Conservation (phyloP, 2,329 filamentous ascomycete species). For the Hortaea werneckii region DNA sequence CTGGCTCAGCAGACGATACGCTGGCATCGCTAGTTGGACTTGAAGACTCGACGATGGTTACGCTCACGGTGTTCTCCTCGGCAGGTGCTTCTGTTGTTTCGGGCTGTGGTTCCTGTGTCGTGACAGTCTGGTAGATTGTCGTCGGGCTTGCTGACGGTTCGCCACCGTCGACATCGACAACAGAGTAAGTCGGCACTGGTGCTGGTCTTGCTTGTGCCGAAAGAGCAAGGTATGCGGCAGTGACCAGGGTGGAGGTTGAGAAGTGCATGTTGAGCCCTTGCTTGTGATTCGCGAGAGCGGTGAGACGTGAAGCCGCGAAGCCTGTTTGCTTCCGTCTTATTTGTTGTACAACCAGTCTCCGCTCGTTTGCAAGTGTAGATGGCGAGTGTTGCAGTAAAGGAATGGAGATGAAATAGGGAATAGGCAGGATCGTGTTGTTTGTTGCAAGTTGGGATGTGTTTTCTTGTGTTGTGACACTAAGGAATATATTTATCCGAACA, state of each 20-base stretch:
- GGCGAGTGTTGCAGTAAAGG: too few relatives aligned
- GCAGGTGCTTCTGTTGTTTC: conserved; percentile 4
- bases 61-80: conserved; percentile 4
- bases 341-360: too few relatives aligned
- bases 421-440: too few relatives aligned
- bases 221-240: conserved; percentile 14
- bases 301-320: too few relatives aligned
- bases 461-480: too few relatives aligned
- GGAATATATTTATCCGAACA: too few relatives aligned
- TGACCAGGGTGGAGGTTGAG: conserved; percentile 4
- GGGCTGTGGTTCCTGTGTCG: conserved; percentile 6
- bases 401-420: too few relatives aligned
- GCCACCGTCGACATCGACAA: conserved; percentile 24
- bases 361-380: too few relatives aligned
- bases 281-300: neutral
- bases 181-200: conserved; percentile 18
- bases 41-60: conserved; percentile 1
- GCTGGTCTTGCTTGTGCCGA: conserved; percentile 17
- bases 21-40: neutral
- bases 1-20: too few relatives aligned
- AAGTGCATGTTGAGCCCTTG: conserved; percentile 3
- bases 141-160: conserved; percentile 1
- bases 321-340: too few relatives aligned
- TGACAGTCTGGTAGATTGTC: conserved; percentile 17
- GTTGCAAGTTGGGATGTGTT: too few relatives aligned